phyloP scores from a whole-genome alignment of 1,284 basidiomycete genomes.

The Laetiporus sulphureus region DNA sequence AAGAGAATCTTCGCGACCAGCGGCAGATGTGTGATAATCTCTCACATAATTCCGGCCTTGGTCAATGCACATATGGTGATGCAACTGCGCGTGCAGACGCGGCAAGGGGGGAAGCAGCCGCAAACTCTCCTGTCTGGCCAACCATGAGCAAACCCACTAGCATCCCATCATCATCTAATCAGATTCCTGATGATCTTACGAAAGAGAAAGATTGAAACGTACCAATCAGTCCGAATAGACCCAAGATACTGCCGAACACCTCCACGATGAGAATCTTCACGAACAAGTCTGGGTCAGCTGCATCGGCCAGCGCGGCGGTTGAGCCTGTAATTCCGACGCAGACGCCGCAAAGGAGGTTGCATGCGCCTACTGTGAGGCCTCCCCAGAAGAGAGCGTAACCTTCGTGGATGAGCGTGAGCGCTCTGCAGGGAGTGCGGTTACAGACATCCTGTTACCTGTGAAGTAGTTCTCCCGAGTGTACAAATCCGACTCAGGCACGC shows the following conservation, averaged over 20 bases:
- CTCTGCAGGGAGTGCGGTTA: neutral
- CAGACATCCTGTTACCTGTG: conserved; percentile 61
- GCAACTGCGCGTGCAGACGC: conserved; percentile 18
- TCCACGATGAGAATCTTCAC: conserved; percentile 94
- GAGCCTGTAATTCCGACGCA: conserved; percentile 90
- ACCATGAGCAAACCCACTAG: conserved; percentile 69
- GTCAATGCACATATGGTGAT: conserved; percentile 26
- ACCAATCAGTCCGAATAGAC: conserved; percentile 90
- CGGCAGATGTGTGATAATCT: no score
- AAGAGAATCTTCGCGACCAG: neutral
- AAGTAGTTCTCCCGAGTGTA: conserved; percentile 86
- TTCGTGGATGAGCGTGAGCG: conserved; percentile 25
- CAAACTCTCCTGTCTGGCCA: conserved; percentile 49
- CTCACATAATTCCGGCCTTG: neutral
- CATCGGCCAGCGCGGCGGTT: conserved; percentile 88
- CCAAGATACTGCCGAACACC: conserved; percentile 90
- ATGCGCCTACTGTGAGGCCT: conserved; percentile 83
- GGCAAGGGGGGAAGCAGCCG: conserved; percentile 25
- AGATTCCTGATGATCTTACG: no score
- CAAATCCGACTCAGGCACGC: conserved; percentile 53
- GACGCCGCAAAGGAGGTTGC: conserved; percentile 91
- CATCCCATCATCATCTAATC: no score
- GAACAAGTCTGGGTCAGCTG: conserved; percentile 87
- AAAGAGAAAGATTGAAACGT: conserved; percentile 30
- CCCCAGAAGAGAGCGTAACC: conserved; percentile 94